A percentile compares a stretch with the other conserved stretches of the same genome.
Evolutionary conservation across 805 yeast species (phyloP).

Genomic region (Spathaspora arborariae): DNA sequence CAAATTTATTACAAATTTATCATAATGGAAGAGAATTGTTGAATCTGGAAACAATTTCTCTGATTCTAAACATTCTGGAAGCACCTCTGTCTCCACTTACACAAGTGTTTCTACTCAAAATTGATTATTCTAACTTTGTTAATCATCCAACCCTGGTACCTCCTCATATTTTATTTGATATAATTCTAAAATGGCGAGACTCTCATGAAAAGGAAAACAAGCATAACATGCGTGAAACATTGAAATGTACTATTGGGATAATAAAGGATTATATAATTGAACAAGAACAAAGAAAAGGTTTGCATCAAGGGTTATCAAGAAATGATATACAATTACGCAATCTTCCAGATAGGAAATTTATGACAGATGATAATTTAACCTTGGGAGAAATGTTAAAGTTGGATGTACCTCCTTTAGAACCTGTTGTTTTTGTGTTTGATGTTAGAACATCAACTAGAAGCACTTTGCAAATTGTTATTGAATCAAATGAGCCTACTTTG

Average conservation of each 20-base stretch:
- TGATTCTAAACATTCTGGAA: conserved; percentile 6
- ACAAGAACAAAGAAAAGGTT: background rate
- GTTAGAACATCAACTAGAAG: conserved; percentile 1
- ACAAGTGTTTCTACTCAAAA: background rate
- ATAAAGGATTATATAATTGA: conserved; percentile 6
- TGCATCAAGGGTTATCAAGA: background rate
- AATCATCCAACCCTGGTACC: background rate
- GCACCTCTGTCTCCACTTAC: background rate
- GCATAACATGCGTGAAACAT: conserved; percentile 1
- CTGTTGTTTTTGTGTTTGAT: conserved; percentile 14
- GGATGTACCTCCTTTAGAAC: conserved; percentile 25
- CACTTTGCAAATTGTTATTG: conserved; percentile 15
- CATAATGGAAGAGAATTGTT: conserved; percentile 9
- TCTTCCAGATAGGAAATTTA: background rate
- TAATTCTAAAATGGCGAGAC: conserved; percentile 4
- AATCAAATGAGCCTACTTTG: conserved; percentile 13
- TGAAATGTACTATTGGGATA: conserved; percentile 5
- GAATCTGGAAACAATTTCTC: conserved; percentile 12
- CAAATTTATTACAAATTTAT: conserved; percentile 18
- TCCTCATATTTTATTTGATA: conserved; percentile 1
- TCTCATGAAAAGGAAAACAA: background rate
- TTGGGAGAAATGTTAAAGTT: conserved; percentile 13
- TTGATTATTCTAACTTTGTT: background rate
- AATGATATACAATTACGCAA: background rate
- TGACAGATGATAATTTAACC: conserved; percentile 2